A percentile compares a stretch with the other conserved stretches of the same genome.
Evolutionary conservation across 169 alveolate genomes (phyloP).

Genomic region (Babesia ovata): DNA sequence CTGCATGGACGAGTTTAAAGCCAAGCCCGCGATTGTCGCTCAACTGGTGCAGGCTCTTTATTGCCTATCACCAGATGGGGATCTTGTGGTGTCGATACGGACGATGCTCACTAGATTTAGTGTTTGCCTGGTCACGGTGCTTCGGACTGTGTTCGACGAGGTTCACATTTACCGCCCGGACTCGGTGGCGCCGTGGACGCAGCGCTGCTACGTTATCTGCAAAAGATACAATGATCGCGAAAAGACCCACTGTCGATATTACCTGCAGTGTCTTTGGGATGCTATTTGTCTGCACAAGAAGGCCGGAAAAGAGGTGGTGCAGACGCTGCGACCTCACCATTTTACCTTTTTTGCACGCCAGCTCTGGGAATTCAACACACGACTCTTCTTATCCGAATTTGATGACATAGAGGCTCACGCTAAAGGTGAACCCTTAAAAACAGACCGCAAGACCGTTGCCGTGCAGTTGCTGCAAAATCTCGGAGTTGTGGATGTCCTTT

Average conservation of each 20-base stretch:
- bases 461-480: conserved; percentile 1
- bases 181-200: conserved; percentile 73
- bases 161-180: conserved; percentile 69
- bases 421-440: neutral
- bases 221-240: conserved; percentile 67
- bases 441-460: conserved; percentile 1
- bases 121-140: conserved; percentile 63
- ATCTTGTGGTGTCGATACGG: conserved; percentile 57
- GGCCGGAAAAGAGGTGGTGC: conserved; percentile 60
- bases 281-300: conserved; percentile 67
- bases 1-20: conserved; percentile 25
- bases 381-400: conserved; percentile 27
- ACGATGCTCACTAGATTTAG: conserved; percentile 72
- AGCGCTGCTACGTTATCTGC: conserved; percentile 62
- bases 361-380: conserved; percentile 62
- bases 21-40: conserved; percentile 52
- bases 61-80: conserved; percentile 68
- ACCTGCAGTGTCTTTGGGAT: conserved; percentile 78
- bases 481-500: conserved; percentile 5
- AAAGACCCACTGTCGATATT: conserved; percentile 71
- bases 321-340: conserved; percentile 48
- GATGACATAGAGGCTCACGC: conserved; percentile 30
- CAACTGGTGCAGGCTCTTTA: conserved; percentile 70
- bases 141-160: conserved; percentile 69
- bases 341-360: conserved; percentile 52